Evolutionary conservation across 148 eudicot species (phyloP).

Genomic region (Beta vulgaris): DNA sequence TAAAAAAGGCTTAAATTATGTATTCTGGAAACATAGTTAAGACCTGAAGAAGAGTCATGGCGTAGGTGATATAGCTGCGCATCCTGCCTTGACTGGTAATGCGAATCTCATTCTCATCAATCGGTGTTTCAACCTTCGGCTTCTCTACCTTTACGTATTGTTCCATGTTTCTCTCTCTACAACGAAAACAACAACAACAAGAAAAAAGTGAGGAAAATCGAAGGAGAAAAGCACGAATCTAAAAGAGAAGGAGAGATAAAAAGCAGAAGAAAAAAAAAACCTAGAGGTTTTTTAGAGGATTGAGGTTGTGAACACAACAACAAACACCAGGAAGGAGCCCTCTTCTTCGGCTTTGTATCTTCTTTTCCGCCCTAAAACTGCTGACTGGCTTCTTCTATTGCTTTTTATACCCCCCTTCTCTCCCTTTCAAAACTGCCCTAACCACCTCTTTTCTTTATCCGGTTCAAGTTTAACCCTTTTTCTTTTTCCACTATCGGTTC

Average conservation of each 20-base stretch:
- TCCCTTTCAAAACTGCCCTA: conserved; percentile 38
- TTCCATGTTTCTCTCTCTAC: conserved; percentile 52
- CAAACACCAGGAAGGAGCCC: conserved; percentile 40
- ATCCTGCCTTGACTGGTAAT: conserved; percentile 96
- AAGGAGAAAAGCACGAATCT: neutral
- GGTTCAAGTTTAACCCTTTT: too few species aligned
- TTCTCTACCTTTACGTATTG: conserved; percentile 95
- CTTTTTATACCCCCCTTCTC: neutral
- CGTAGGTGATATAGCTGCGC: conserved; percentile 90
- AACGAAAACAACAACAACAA: neutral
- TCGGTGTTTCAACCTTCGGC: conserved; percentile 83
- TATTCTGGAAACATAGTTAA: too few species aligned
- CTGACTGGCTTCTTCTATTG: conserved; percentile 13
- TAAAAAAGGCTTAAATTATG: neutral
- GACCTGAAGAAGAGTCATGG: conserved; percentile 87
- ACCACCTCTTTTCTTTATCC: conserved; percentile 18
- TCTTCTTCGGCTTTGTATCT: conserved; percentile 61
- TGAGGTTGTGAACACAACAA: too few species aligned
- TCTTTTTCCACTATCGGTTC: too few species aligned
- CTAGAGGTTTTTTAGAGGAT: neutral
- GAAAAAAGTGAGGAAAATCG: neutral
- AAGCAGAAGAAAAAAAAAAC: conserved; percentile 2
- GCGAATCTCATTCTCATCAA: conserved; percentile 95
- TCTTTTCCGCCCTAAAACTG: conserved; percentile 62
- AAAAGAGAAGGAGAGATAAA: neutral